A percentile compares a stretch with the other conserved stretches of the same genome.
These are phyloP conservation scores for Penicillium bovifimosum DNA, from an alignment of 495 filamentous ascomycete species.

Conservation along the genomic window DNA sequence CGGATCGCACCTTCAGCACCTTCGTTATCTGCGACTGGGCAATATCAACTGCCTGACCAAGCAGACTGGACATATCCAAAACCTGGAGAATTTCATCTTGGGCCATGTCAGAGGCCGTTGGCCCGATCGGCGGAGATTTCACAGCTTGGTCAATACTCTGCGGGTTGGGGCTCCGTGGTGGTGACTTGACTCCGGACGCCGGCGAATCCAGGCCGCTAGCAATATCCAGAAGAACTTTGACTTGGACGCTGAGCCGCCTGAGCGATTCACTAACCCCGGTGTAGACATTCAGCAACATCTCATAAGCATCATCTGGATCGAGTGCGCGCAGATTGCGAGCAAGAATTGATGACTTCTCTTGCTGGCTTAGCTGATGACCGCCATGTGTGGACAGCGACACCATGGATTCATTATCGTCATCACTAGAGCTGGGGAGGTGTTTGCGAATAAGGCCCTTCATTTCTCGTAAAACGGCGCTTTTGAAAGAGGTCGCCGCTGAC, in stretches of 20 bases:
- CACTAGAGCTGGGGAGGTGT: conserved; percentile 82
- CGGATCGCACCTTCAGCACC: conserved; percentile 82
- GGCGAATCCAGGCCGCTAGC: conserved; percentile 65
- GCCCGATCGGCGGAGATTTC: conserved; percentile 10
- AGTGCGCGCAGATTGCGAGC: conserved; percentile 88
- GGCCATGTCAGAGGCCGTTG: conserved; percentile 29
- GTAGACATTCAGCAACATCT: conserved; percentile 77
- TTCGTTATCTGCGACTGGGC: conserved; percentile 90
- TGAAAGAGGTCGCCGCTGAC: conserved; percentile 76
- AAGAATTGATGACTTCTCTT: conserved; percentile 83
- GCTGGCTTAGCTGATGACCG: conserved; percentile 64
- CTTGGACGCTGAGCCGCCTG: conserved; percentile 78
- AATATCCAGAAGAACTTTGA: conserved; percentile 92
- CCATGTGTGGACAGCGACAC: conserved; percentile 79
- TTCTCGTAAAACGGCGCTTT: conserved; percentile 81
- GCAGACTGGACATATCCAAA: conserved; percentile 87
- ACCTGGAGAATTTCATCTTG: conserved; percentile 82
- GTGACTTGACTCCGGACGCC: conserved; percentile 34
- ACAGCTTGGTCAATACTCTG: conserved; percentile 24
- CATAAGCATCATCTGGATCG: conserved; percentile 78
- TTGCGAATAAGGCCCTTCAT: conserved; percentile 80
- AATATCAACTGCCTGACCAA: conserved; percentile 89
- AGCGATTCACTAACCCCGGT: conserved; percentile 81
- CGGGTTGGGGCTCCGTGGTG: conserved; percentile 42
- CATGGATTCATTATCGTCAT: conserved; percentile 88